These are phyloP conservation scores for Fomitopsis serialis DNA, from an alignment of 768 basidiomycete genomes.

Conservation along the genomic window DNA sequence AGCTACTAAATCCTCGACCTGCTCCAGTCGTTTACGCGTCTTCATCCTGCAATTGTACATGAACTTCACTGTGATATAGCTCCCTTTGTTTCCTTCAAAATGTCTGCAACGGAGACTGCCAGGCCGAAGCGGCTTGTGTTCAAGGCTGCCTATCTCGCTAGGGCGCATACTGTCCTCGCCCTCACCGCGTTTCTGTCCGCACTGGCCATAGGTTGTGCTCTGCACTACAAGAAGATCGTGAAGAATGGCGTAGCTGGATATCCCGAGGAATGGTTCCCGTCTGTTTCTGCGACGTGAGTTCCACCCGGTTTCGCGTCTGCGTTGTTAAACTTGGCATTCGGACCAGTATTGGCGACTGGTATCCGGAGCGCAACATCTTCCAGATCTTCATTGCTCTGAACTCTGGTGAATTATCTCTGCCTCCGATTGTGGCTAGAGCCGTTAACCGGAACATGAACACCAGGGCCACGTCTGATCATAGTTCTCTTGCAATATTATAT, in stretches of 20 bases:
- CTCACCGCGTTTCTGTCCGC: slow-evolving; percentile 60
- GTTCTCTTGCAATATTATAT: slow-evolving; percentile 60
- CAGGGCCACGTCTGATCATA: slow-evolving; percentile 72
- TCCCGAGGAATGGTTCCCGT: slow-evolving; percentile 88
- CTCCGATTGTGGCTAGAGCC: not conserved
- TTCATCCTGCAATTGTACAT: no score
- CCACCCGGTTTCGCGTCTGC: not conserved
- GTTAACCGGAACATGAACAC: not conserved
- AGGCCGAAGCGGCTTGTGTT: not conserved
- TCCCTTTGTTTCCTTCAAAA: no score
- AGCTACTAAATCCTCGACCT: no score
- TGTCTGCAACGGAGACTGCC: not conserved
- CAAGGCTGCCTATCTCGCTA: slow-evolving; percentile 36
- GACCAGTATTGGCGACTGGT: slow-evolving; percentile 86
- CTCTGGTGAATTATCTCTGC: slow-evolving; percentile 41
- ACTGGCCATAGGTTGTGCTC: slow-evolving; percentile 53
- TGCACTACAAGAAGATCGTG: slow-evolving; percentile 83
- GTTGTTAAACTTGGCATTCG: not conserved
- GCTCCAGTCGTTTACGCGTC: no score
- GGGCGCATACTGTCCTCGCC: slow-evolving; percentile 62
- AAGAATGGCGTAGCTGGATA: slow-evolving; percentile 81
- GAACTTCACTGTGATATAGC: no score
- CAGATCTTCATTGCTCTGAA: slow-evolving; percentile 86
- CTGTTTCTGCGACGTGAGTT: slow-evolving; percentile 77
- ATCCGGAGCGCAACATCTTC: slow-evolving; percentile 78